phyloP scores from a whole-genome alignment of 352 stramenopile genomes.

The Phytophthora foliorum region DNA sequence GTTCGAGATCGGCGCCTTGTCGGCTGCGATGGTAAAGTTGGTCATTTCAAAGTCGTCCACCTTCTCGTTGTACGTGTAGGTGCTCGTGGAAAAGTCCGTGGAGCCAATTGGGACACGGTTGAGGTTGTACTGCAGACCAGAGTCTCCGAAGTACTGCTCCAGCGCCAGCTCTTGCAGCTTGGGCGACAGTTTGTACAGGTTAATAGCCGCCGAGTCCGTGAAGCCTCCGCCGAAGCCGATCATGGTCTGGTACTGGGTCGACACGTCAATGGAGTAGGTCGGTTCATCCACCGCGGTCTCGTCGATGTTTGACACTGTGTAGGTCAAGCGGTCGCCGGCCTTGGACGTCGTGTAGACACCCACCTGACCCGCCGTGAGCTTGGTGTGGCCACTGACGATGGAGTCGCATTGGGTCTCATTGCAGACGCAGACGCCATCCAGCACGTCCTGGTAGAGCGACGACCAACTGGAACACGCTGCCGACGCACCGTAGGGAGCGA shows the following conservation, averaged over 20 bases:
- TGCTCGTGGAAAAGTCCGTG: slow-evolving; percentile 74
- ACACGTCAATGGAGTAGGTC: slow-evolving; percentile 42
- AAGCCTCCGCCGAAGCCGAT: slow-evolving; percentile 87
- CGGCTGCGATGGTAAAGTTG: slow-evolving; percentile 76
- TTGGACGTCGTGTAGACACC: slow-evolving; percentile 59
- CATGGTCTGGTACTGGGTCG: slow-evolving; percentile 66
- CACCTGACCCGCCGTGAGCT: slow-evolving; percentile 32
- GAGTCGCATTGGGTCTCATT: slow-evolving; percentile 45
- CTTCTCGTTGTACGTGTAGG: slow-evolving; percentile 54
- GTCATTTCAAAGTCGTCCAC: slow-evolving; percentile 46
- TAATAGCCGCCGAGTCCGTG: slow-evolving; percentile 76
- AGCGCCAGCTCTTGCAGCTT: slow-evolving; percentile 59
- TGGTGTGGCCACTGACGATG: slow-evolving; percentile 35
- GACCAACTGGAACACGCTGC: slow-evolving; percentile 37
- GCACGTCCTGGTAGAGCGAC: slow-evolving; percentile 44
- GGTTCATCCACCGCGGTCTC: slow-evolving; percentile 15
- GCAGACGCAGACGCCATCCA: slow-evolving; percentile 67
- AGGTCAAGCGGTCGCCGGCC: slow-evolving; percentile 51
- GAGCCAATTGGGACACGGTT: slow-evolving; percentile 76
- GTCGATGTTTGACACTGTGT: slow-evolving; percentile 29
- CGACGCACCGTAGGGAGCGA: neutral
- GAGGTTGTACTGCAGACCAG: slow-evolving; percentile 72
- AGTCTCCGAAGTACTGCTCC: slow-evolving; percentile 63
- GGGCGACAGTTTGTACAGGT: slow-evolving; percentile 67
- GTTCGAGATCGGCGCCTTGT: slow-evolving; percentile 49